Conservation (phyloP, 306 rosid genomes). For the Potentilla sterilis region DNA sequence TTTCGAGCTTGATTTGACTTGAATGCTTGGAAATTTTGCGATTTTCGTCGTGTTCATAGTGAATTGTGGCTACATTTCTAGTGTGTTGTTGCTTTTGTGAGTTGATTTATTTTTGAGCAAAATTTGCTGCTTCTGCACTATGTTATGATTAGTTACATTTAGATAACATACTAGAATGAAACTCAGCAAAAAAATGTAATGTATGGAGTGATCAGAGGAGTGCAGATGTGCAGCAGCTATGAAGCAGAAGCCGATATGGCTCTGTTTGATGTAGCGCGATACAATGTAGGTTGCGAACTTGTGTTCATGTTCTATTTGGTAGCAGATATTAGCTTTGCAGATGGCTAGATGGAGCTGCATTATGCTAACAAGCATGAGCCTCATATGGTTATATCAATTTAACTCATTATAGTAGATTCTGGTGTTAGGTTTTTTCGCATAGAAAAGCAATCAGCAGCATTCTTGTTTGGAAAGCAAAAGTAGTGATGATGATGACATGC, state of each 20-base stretch:
- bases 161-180: neutral
- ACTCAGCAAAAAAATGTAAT: neutral
- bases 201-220: neutral
- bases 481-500: conserved; percentile 8
- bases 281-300: neutral
- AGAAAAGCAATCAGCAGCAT: conserved; percentile 24
- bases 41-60: neutral
- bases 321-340: neutral
- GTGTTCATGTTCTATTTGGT: neutral
- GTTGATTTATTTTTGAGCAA: neutral
- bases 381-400: no score
- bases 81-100: neutral
- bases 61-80: neutral
- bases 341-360: neutral
- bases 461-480: conserved; percentile 29
- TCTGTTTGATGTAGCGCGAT: neutral
- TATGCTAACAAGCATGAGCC: neutral
- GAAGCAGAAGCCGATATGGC: neutral
- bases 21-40: neutral
- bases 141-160: neutral
- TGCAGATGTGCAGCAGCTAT: neutral
- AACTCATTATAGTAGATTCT: neutral
- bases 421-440: neutral
- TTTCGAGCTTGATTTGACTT: neutral
- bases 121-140: neutral